Percentiles rank a stretch among this genome's conserved stretches.
These are phyloP conservation scores for Collybia sordida DNA, from an alignment of 768 basidiomycete species.

Conservation along the genomic window DNA sequence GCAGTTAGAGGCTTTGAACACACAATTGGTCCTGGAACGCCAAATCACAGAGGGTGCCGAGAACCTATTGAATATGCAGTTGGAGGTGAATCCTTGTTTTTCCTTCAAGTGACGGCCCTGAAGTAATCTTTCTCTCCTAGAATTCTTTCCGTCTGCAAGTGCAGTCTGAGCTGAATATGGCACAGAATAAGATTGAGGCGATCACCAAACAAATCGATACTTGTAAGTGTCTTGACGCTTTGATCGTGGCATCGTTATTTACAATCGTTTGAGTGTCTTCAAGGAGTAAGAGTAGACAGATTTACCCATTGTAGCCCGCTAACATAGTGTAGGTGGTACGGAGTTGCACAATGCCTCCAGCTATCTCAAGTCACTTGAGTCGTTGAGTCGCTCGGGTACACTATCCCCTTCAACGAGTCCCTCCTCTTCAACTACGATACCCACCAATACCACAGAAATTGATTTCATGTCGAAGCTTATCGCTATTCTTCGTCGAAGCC, in stretches of 20 bases:
- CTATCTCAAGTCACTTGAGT: constrained; percentile 55
- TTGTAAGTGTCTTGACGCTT: constrained; percentile 33
- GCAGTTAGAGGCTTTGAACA: constrained; percentile 68
- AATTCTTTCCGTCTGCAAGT: constrained; percentile 71
- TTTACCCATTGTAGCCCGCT: background rate
- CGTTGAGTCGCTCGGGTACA: constrained; percentile 39
- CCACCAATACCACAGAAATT: constrained; percentile 37
- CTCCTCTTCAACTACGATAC: constrained; percentile 34
- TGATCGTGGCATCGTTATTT: constrained; percentile 6
- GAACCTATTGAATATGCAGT: constrained; percentile 73
- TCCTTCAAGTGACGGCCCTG: background rate
- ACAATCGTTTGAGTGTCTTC: constrained; percentile 27
- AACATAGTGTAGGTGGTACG: constrained; percentile 35
- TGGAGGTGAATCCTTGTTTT: constrained; percentile 39
- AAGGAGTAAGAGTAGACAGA: constrained; percentile 22
- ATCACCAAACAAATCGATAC: constrained; percentile 61
- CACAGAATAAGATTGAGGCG: constrained; percentile 67
- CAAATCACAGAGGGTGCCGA: constrained; percentile 92
- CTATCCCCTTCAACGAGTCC: constrained; percentile 27
- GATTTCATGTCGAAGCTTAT: constrained; percentile 69
- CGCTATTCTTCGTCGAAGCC: constrained; percentile 61
- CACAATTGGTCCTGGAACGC: constrained; percentile 71
- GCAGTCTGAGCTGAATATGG: constrained; percentile 74
- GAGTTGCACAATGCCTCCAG: constrained; percentile 63
- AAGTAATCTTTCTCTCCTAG: constrained; percentile 26